Conservation (phyloP, 1,284 basidiomycete species). For the Ganoderma sp. region DNA sequence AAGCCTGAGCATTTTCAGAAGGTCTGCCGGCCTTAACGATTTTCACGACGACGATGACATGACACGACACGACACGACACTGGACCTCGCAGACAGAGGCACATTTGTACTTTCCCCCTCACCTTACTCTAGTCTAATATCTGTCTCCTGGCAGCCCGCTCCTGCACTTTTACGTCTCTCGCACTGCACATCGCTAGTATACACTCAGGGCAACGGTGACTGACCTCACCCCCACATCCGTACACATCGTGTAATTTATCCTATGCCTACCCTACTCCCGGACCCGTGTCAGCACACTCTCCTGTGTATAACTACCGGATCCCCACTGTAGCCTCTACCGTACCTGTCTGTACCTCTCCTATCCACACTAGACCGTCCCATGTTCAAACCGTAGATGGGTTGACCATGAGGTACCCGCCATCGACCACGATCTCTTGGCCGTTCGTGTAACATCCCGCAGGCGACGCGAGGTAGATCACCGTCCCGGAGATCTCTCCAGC, state of each 20-base stretch:
- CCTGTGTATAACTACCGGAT: constrained; percentile 19
- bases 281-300: constrained; percentile 11
- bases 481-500: constrained; percentile 76
- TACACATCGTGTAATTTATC: constrained; percentile 32
- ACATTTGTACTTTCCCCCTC: neutral
- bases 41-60: constrained; percentile 16
- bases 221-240: neutral
- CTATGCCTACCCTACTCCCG: constrained; percentile 26
- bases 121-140: constrained; percentile 7
- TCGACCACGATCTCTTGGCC: constrained; percentile 78
- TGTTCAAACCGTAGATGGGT: constrained; percentile 53
- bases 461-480: constrained; percentile 72
- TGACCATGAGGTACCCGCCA: constrained; percentile 75
- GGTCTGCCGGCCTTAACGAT: neutral
- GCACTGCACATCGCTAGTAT: constrained; percentile 17
- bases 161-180: neutral
- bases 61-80: constrained; percentile 28
- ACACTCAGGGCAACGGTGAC: neutral
- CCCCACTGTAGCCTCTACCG: constrained; percentile 15
- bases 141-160: neutral
- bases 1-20: neutral
- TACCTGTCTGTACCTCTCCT: neutral
- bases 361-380: neutral
- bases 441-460: constrained; percentile 72
- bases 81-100: constrained; percentile 22